phyloP scores from a whole-genome alignment of 805 yeast species.

The Ogataea paraovalis region DNA sequence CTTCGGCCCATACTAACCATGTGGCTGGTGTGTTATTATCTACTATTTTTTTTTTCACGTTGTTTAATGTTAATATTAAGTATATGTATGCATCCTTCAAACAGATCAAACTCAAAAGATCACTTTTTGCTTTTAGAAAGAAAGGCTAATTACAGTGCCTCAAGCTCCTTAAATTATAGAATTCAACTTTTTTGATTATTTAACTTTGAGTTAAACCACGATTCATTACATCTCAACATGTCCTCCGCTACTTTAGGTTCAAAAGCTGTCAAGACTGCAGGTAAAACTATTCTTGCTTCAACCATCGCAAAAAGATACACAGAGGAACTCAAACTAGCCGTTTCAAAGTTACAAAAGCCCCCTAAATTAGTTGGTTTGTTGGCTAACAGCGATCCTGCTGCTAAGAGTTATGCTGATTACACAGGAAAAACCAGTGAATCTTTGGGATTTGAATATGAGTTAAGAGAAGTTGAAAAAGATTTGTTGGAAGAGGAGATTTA shows the following conservation, averaged over 20 bases:
- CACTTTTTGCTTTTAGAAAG: no score
- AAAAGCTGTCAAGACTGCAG: slow-evolving; percentile 38
- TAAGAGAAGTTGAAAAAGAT: slow-evolving; percentile 69
- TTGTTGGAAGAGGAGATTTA: slow-evolving; percentile 79
- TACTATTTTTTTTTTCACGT: neutral
- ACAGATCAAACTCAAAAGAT: no score
- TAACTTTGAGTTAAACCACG: neutral
- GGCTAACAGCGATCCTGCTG: slow-evolving; percentile 94
- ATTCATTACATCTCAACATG: neutral
- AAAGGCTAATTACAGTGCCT: no score
- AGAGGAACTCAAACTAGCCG: slow-evolving; percentile 63
- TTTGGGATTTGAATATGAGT: slow-evolving; percentile 80
- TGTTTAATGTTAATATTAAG: no score
- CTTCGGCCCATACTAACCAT: neutral
- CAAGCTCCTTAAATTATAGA: no score
- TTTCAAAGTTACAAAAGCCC: slow-evolving; percentile 43
- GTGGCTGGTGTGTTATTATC: neutral
- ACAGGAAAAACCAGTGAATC: slow-evolving; percentile 86
- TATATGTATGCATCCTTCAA: no score
- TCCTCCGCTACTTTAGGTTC: neutral
- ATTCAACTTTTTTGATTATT: neutral
- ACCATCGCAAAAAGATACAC: slow-evolving; percentile 78
- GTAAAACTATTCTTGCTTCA: slow-evolving; percentile 83
- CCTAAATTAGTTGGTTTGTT: slow-evolving; percentile 88
- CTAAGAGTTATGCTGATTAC: slow-evolving; percentile 93